Evolutionary conservation across 169 alveolate species (phyloP).

Genomic region (Cyclospora cayetanensis): DNA sequence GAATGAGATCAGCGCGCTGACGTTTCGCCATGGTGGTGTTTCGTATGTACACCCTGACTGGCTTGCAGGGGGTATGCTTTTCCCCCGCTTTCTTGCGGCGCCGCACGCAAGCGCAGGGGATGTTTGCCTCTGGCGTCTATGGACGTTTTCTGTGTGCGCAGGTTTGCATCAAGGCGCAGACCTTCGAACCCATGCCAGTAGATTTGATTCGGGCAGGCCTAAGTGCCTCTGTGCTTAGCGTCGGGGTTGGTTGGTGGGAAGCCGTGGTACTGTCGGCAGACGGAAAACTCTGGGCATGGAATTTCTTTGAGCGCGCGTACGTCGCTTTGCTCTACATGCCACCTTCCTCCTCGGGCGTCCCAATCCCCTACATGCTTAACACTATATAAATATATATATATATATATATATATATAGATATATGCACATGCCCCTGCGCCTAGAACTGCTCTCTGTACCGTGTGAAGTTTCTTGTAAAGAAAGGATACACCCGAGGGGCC

Average conservation of each 20-base stretch:
- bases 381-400: too few species aligned
- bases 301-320: slow-evolving; percentile 24
- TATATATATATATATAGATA: too few species aligned
- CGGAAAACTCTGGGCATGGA: slow-evolving; percentile 45
- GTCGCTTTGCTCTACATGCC: background rate
- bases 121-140: background rate
- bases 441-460: background rate
- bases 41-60: background rate
- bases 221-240: background rate
- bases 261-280: slow-evolving; percentile 36
- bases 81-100: background rate
- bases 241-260: slow-evolving; percentile 51
- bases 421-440: background rate
- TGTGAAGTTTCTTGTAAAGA: background rate
- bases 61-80: background rate
- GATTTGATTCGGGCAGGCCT: background rate
- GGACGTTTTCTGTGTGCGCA: background rate
- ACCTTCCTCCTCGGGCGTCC: background rate
- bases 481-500: too few species aligned
- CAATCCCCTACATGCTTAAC: background rate
- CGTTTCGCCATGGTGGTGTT: background rate
- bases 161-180: slow-evolving; percentile 46
- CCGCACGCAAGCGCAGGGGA: background rate
- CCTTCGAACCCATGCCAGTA: slow-evolving; percentile 26
- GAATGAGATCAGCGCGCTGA: background rate